Evolutionary conservation across 495 filamentous ascomycete genomes (phyloP).

Genomic region (Schizothecium vesticola): DNA sequence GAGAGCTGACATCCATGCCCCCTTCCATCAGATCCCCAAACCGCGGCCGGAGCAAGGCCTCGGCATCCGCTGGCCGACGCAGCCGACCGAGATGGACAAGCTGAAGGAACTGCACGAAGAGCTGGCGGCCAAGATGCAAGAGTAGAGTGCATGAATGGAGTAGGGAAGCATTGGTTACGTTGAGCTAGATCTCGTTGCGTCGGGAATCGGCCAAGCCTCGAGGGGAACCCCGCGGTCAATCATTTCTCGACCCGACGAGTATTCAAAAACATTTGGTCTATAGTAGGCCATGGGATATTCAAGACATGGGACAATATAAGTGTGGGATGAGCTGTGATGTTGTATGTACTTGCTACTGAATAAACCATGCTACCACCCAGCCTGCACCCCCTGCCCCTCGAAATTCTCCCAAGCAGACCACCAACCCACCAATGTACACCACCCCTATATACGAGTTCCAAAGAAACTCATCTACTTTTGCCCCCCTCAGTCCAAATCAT

Average conservation of each 20-base stretch:
- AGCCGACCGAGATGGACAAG: slow-evolving; percentile 73
- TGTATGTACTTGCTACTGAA: neutral
- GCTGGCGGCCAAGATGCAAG: slow-evolving; percentile 83
- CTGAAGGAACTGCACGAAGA: slow-evolving; percentile 76
- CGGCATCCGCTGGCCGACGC: slow-evolving; percentile 70
- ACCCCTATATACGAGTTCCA: neutral
- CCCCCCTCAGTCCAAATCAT: slow-evolving; percentile 48
- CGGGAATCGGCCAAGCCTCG: neutral
- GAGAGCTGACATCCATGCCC: slow-evolving; percentile 9
- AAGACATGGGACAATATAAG: neutral
- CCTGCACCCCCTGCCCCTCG: no score
- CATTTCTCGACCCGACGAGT: neutral
- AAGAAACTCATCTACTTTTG: slow-evolving; percentile 6
- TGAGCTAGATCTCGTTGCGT: neutral
- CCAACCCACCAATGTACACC: neutral
- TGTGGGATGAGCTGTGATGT: neutral
- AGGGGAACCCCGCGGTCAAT: neutral
- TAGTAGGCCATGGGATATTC: neutral
- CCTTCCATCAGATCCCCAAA: slow-evolving; percentile 73
- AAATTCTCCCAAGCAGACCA: neutral
- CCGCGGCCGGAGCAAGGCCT: slow-evolving; percentile 81
- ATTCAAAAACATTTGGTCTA: neutral
- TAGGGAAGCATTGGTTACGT: neutral
- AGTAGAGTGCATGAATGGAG: neutral
- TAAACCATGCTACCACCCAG: neutral